Conservation (phyloP, 2,329 filamentous ascomycete genomes). For the Calonectria montana region DNA sequence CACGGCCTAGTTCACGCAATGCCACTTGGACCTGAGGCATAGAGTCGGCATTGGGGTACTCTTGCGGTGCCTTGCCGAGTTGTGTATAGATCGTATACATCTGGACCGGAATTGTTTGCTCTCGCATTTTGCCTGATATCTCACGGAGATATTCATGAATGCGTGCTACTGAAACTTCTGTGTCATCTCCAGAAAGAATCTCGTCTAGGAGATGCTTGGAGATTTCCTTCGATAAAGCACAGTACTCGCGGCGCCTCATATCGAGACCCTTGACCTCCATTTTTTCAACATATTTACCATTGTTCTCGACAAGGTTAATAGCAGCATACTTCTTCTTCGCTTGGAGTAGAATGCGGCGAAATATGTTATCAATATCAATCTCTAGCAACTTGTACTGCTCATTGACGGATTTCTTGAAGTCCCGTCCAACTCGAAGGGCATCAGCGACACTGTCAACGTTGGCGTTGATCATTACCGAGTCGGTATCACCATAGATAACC, state of each 20-base stretch:
- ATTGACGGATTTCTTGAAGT: slow-evolving; percentile 96
- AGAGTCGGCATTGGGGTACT: slow-evolving; percentile 92
- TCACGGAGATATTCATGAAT: slow-evolving; percentile 95
- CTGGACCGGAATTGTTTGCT: slow-evolving; percentile 76
- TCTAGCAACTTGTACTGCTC: slow-evolving; percentile 92
- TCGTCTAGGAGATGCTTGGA: slow-evolving; percentile 92
- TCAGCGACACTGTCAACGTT: slow-evolving; percentile 94
- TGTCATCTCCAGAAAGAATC: slow-evolving; percentile 92
- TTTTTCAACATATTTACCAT: slow-evolving; percentile 92
- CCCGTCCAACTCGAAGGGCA: slow-evolving; percentile 89
- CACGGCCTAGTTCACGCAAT: slow-evolving; percentile 85
- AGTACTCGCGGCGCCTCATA: slow-evolving; percentile 98
- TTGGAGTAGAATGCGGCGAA: slow-evolving; percentile 90
- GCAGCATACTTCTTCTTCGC: slow-evolving; percentile 99
- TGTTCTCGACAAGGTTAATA: slow-evolving; percentile 89
- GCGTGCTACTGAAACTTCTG: slow-evolving; percentile 86
- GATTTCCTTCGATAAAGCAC: slow-evolving; percentile 93
- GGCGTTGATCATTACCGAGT: slow-evolving; percentile 99
- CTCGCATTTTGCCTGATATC: slow-evolving; percentile 87
- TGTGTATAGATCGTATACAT: slow-evolving; percentile 99
- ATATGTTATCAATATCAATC: slow-evolving; percentile 98
- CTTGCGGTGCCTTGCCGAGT: slow-evolving; percentile 91
- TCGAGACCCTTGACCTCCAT: slow-evolving; percentile 98
- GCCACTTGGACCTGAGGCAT: slow-evolving; percentile 99
- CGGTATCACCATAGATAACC: slow-evolving; percentile 98